A percentile compares a stretch with the other conserved stretches of the same genome.
Conservation (phyloP, 1,139 yeast species). For the Pichia sp. region DNA sequence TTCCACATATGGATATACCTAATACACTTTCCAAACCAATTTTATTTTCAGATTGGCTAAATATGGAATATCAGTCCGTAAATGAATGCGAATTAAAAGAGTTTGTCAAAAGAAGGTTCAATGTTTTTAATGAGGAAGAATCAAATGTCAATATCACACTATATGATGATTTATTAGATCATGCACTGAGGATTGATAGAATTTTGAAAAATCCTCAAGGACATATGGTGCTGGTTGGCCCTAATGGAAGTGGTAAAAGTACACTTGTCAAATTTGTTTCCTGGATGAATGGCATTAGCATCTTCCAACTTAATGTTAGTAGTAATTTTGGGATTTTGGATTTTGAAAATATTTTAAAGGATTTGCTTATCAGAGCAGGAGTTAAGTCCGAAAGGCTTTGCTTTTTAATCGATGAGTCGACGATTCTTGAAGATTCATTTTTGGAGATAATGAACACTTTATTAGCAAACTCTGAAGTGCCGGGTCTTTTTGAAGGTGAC, state of each 20-base stretch:
- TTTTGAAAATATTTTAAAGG: constrained; percentile 59
- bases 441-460: constrained; percentile 88
- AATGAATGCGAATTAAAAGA: constrained; percentile 37
- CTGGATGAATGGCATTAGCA: constrained; percentile 79
- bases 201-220: constrained; percentile 85
- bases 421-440: constrained; percentile 68
- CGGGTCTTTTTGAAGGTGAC: constrained; percentile 82
- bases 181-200: constrained; percentile 71
- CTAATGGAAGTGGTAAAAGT: constrained; percentile 76
- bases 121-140: constrained; percentile 73
- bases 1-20: constrained; percentile 39
- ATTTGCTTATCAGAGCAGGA: constrained; percentile 41
- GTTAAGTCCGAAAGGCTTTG: constrained; percentile 57
- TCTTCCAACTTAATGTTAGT: constrained; percentile 51
- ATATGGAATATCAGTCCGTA: constrained; percentile 55
- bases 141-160: constrained; percentile 53
- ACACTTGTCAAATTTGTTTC: constrained; percentile 75
- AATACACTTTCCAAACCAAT: constrained; percentile 41
- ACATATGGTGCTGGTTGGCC: constrained; percentile 83
- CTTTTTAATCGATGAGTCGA: constrained; percentile 74
- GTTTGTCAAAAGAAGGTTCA: constrained; percentile 58
- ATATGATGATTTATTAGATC: constrained; percentile 67
- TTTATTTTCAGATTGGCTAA: constrained; percentile 67
- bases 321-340: constrained; percentile 48
- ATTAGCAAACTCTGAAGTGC: constrained; percentile 86